Conservation (phyloP, 2,329 filamentous ascomycete species). For the Mycosphaerella sp. region DNA sequence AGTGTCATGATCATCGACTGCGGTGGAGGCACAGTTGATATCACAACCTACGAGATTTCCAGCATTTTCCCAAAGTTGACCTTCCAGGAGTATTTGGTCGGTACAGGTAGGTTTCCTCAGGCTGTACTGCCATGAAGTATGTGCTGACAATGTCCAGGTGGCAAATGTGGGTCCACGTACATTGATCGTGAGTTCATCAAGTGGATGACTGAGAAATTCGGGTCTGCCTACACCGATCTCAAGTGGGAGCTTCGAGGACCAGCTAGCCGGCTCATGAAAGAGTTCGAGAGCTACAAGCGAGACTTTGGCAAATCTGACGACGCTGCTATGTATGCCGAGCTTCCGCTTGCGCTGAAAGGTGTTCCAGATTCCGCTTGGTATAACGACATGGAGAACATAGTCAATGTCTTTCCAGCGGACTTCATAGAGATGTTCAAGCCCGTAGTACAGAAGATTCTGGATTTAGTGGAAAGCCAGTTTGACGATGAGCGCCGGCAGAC, state of each 20-base stretch:
- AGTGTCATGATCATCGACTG: conserved; percentile 15
- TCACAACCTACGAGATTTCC: conserved; percentile 12
- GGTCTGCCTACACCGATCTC: conserved; percentile 2
- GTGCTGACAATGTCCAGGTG: neutral
- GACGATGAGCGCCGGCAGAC: conserved; percentile 5
- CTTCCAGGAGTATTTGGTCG: conserved; percentile 13
- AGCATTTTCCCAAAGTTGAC: neutral
- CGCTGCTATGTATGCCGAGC: neutral
- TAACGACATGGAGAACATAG: neutral
- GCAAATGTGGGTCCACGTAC: conserved; percentile 18
- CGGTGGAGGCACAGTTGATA: conserved; percentile 17
- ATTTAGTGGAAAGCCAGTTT: conserved; percentile 13
- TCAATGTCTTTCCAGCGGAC: neutral
- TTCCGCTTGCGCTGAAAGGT: neutral
- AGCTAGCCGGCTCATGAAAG: conserved; percentile 12
- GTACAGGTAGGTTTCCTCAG: conserved; percentile 2
- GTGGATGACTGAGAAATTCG: conserved; percentile 13
- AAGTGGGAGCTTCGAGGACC: conserved; percentile 8
- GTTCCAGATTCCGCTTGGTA: neutral
- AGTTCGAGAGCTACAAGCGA: conserved; percentile 11
- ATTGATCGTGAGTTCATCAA: conserved; percentile 16
- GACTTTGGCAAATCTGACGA: conserved; percentile 10
- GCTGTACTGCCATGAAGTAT: no score
- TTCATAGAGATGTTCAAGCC: conserved; percentile 12
- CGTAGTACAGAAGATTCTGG: conserved; percentile 7